Evolutionary conservation across 192 early-diverging fungal species (phyloP).

Genomic region (Linnemannia elongata): DNA sequence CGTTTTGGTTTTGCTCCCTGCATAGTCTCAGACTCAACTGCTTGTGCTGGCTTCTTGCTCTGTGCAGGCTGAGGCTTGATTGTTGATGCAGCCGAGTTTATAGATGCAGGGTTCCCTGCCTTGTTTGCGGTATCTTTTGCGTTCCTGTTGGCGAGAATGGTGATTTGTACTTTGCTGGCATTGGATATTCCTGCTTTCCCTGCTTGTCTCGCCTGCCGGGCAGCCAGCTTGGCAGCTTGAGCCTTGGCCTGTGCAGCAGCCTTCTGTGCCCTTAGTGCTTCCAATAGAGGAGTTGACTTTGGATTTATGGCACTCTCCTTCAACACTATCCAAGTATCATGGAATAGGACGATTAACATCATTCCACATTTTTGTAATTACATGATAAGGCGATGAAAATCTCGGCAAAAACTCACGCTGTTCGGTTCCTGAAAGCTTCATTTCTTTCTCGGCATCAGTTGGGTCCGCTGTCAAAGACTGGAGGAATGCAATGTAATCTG

Average conservation of each 20-base stretch:
- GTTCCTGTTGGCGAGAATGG: constrained; percentile 42
- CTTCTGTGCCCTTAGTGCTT: constrained; percentile 80
- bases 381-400: constrained; percentile 29
- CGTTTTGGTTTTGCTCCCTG: constrained; percentile 39
- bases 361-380: background rate
- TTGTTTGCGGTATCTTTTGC: constrained; percentile 23
- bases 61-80: background rate
- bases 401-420: constrained; percentile 62
- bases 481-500: constrained; percentile 82
- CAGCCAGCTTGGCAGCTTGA: constrained; percentile 44
- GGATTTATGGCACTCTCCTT: constrained; percentile 63
- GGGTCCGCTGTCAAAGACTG: constrained; percentile 72
- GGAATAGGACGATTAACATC: background rate
- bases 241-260: constrained; percentile 69
- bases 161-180: constrained; percentile 39
- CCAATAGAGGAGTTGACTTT: constrained; percentile 82
- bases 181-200: constrained; percentile 42
- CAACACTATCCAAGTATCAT: constrained; percentile 19
- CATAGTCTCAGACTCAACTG: constrained; percentile 3
- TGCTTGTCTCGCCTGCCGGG: constrained; percentile 44
- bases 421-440: constrained; percentile 62
- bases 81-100: background rate
- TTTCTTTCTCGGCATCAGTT: constrained; percentile 58
- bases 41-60: background rate
- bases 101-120: background rate